These are phyloP conservation scores for Echinosphaeria canescens DNA, from an alignment of 2,329 filamentous ascomycete genomes.

Conservation along the genomic window DNA sequence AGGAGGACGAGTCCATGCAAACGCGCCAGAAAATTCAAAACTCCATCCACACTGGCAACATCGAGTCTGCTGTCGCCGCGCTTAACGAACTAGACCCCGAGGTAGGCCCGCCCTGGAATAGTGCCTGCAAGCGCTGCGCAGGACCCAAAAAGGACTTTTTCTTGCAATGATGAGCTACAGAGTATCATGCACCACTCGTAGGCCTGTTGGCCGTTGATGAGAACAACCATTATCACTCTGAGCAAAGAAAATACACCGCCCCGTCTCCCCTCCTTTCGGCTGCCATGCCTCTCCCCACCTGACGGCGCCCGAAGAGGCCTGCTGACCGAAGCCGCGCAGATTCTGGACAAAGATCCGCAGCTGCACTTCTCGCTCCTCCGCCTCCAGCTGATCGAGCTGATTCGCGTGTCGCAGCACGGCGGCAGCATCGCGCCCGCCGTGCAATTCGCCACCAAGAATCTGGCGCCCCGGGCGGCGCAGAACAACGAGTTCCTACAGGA, in stretches of 20 bases:
- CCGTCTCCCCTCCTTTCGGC: constrained; percentile 3
- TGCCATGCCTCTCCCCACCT: no score
- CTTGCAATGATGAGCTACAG: constrained; percentile 77
- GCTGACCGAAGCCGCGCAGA: constrained; percentile 27
- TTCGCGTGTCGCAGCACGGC: constrained; percentile 45
- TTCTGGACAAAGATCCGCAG: constrained; percentile 62
- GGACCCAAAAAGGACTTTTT: no score
- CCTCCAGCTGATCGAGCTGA: constrained; percentile 84
- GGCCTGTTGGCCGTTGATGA: constrained; percentile 77
- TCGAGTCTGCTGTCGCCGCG: constrained; percentile 65
- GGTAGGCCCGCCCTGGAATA: no score
- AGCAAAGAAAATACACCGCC: constrained; percentile 19
- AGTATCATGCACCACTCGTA: constrained; percentile 99
- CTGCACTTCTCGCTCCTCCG: constrained; percentile 81
- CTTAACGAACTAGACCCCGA: constrained; percentile 82
- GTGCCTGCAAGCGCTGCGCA: no score
- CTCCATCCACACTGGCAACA: constrained; percentile 67
- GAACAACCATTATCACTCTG: constrained; percentile 55
- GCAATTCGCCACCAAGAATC: constrained; percentile 68
- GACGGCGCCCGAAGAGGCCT: no score
- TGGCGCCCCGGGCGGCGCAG: constrained; percentile 70
- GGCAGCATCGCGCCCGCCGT: constrained; percentile 63
- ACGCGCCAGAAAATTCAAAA: constrained; percentile 67
- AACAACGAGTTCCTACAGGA: constrained; percentile 67
- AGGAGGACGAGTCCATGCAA: constrained; percentile 51